A percentile compares a stretch with the other conserved stretches of the same genome.
Conservation (phyloP, 1,284 basidiomycete genomes). For the Sporisorium reilianum region DNA sequence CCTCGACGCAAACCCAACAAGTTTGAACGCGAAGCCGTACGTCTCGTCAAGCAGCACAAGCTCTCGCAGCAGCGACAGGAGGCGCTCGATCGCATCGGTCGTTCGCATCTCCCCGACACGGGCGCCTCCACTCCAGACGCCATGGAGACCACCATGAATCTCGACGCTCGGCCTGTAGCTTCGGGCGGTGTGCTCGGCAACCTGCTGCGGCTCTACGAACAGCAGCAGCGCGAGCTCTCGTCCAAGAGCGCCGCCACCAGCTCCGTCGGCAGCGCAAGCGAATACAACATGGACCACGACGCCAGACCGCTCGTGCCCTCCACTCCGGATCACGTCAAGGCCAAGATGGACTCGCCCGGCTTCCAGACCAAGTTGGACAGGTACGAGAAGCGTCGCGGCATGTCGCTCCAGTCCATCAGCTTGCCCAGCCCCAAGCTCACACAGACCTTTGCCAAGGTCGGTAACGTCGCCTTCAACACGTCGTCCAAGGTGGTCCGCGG, state of each 20-base stretch:
- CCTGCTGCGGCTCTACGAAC: slow-evolving; percentile 66
- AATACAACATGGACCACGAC: slow-evolving; percentile 23
- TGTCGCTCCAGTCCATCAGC: slow-evolving; percentile 32
- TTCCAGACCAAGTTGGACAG: slow-evolving; percentile 26
- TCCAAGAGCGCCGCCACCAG: slow-evolving; percentile 36
- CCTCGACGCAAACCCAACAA: slow-evolving; percentile 56
- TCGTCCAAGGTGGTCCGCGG: slow-evolving; percentile 54
- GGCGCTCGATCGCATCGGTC: slow-evolving; percentile 49
- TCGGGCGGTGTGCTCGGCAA: slow-evolving; percentile 66
- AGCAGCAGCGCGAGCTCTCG: slow-evolving; percentile 55
- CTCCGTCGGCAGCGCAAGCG: slow-evolving; percentile 44
- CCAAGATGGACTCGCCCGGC: slow-evolving; percentile 28
- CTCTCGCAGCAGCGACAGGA: slow-evolving; percentile 49
- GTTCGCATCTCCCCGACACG: slow-evolving; percentile 58
- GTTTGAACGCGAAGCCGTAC: slow-evolving; percentile 63
- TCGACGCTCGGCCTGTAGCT: slow-evolving; percentile 62
- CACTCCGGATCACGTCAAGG: slow-evolving; percentile 24
- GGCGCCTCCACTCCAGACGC: slow-evolving; percentile 62
- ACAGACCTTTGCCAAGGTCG: slow-evolving; percentile 51
- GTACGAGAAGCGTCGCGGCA: slow-evolving; percentile 42
- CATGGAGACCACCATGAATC: slow-evolving; percentile 57
- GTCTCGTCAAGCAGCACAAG: slow-evolving; percentile 62
- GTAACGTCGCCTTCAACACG: slow-evolving; percentile 35
- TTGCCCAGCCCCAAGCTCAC: slow-evolving; percentile 43
- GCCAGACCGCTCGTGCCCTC: slow-evolving; percentile 16